Percentiles rank a stretch among this genome's conserved stretches.
Conservation (phyloP, 768 basidiomycete genomes). For the Naganishia randhawae region DNA sequence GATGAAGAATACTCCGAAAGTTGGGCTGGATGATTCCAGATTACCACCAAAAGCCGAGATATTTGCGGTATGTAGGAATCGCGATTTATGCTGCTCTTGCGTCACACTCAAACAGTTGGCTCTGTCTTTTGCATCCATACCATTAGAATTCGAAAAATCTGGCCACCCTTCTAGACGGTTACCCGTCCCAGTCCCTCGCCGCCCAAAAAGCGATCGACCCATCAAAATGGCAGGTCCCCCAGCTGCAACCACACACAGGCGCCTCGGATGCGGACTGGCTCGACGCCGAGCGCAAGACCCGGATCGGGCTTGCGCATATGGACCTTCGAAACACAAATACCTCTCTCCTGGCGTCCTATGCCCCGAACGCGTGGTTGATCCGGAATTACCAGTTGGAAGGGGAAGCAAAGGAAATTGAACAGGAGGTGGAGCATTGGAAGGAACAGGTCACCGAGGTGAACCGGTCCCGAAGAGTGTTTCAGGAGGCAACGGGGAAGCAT, state of each 20-base stretch:
- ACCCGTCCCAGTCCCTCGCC: constrained; percentile 27
- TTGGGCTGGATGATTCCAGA: constrained; percentile 39
- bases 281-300: constrained; percentile 39
- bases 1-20: constrained; percentile 36
- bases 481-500: constrained; percentile 76
- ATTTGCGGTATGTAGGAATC: constrained; percentile 44
- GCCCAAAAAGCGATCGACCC: constrained; percentile 45
- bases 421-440: constrained; percentile 51
- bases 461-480: constrained; percentile 72
- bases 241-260: constrained; percentile 1
- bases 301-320: constrained; percentile 47
- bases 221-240: constrained; percentile 34
- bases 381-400: constrained; percentile 83
- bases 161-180: constrained; percentile 35
- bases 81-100: no score
- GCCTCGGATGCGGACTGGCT: constrained; percentile 37
- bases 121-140: constrained; percentile 27
- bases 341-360: constrained; percentile 76
- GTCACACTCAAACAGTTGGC: background rate
- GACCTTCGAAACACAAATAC: constrained; percentile 67
- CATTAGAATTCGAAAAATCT: constrained; percentile 44
- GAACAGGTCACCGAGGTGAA: constrained; percentile 80
- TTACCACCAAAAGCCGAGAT: constrained; percentile 40
- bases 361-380: constrained; percentile 84
- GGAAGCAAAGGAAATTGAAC: constrained; percentile 66